Evolutionary conservation across 805 yeast species (phyloP), one percentile per base, ranked within the genome.

Genomic region (Cyberlindnera nakhonratchasimensis): DNA sequence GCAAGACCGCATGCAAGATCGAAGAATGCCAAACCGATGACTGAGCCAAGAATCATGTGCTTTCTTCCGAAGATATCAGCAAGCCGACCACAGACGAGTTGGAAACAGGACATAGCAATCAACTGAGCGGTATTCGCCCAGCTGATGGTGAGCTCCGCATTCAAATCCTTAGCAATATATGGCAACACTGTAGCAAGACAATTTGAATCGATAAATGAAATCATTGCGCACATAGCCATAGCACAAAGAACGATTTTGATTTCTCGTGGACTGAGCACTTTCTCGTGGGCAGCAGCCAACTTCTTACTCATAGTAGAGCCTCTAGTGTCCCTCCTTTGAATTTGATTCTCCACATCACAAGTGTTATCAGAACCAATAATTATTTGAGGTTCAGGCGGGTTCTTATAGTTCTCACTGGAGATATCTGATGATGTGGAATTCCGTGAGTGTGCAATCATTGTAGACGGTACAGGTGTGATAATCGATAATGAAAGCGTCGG

Each of bases 111-210:
- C 48, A 70, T 74, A 12, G 80, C 77, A 38, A 78, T 69, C 28
- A 77, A 55, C 10, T 72, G 58, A 5, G 82, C 71, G 0, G 82
- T 74, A 24, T 80, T 80, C 0, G 79, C 81, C 84, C 84, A 78
- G 37, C 74, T 67, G 25, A 78, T 74, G 1, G 80, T 70, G 14
- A 62, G 59, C 33, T 69, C 64, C 1, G 79, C 76, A 37, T 74
- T 45, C 29, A 77, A 59, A 24, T 70, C 79, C 26, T 63, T 54
- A 2, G 75, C 79, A 25, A 77, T 75, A 13, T 55, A 47, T 0
- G 81, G 70, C 19, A 53, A 32, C 7, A 48, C 53, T 9, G 52
- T 47, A 6, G 55, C 42, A 5, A 51, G 31, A 28, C 55, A 48
- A 44, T 51, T 51, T 7, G 49, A 43, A 30, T 51, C 55, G 23